A percentile compares a stretch with the other conserved stretches of the same genome.
Conservation (phyloP, 169 alveolate genomes). For the Plasmodium inui region DNA sequence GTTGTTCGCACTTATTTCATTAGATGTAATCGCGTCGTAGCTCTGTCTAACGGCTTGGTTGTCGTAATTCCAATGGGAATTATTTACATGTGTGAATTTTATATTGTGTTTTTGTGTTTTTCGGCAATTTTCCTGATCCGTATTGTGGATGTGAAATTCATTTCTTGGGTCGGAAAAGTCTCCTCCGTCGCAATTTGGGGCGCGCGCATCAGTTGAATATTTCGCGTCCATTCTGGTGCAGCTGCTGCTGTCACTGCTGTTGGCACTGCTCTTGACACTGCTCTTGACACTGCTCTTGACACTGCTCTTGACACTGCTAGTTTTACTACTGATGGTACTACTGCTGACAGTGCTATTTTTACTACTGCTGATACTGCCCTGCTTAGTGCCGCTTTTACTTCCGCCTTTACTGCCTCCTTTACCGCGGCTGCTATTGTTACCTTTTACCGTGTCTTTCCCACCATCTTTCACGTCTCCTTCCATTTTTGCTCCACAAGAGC, state of each 20-base stretch:
- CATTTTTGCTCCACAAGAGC: slow-evolving; percentile 12
- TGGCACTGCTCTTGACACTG: not conserved
- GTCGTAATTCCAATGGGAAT: slow-evolving; percentile 26
- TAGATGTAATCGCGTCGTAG: slow-evolving; percentile 8
- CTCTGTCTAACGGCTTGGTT: slow-evolving; percentile 18
- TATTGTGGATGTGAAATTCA: slow-evolving; percentile 7
- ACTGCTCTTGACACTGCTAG: not conserved
- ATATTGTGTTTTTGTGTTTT: slow-evolving; percentile 18
- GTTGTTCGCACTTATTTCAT: slow-evolving; percentile 10
- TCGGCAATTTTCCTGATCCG: slow-evolving; percentile 18
- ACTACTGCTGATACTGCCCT: not conserved
- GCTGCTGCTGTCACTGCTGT: not conserved
- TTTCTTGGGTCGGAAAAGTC: slow-evolving; percentile 12
- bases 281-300: not conserved
- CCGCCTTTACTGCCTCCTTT: not conserved
- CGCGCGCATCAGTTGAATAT: not conserved
- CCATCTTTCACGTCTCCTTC: slow-evolving; percentile 24
- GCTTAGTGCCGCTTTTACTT: not conserved
- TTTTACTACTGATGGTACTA: not conserved
- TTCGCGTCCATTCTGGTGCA: not conserved
- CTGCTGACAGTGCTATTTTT: not conserved
- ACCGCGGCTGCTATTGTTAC: not conserved
- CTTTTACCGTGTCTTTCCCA: not conserved
- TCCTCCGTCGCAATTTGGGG: slow-evolving; percentile 16
- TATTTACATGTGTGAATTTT: slow-evolving; percentile 13